Percentiles rank a stretch among this genome's conserved stretches.
Conservation (phyloP, 495 filamentous ascomycete genomes). For the Amphirosellinia nigrospora region DNA sequence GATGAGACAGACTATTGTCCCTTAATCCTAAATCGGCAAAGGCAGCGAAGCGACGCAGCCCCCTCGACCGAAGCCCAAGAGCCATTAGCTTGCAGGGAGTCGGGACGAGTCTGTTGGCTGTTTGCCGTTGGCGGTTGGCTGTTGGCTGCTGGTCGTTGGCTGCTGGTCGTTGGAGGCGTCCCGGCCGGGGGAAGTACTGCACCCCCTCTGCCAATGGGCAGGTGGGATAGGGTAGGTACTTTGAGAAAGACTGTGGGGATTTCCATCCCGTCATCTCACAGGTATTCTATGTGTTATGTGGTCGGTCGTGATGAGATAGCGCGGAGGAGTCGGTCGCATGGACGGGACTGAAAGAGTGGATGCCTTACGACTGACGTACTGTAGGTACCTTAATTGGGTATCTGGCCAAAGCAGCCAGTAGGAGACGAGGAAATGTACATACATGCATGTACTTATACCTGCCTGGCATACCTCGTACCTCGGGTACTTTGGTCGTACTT, state of each 20-base stretch:
- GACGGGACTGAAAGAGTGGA: not conserved
- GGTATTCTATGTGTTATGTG: not conserved
- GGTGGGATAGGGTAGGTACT: not conserved
- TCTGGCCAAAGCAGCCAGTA: not conserved
- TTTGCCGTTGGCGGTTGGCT: not conserved
- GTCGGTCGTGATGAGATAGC: not conserved
- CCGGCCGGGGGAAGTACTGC: not conserved
- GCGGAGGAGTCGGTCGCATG: not conserved
- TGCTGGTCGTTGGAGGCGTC: not conserved
- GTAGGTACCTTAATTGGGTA: not conserved
- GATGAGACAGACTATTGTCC: not conserved
- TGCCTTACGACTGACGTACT: no score
- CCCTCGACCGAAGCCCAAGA: constrained; percentile 3
- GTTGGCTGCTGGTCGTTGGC: not conserved
- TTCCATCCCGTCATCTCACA: not conserved
- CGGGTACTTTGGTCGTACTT: no score
- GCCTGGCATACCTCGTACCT: no score
- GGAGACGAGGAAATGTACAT: not conserved
- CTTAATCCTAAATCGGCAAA: constrained; percentile 6
- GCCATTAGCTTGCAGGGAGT: not conserved
- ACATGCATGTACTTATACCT: no score
- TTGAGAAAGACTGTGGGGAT: not conserved
- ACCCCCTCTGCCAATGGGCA: not conserved
- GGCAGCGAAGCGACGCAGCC: constrained; percentile 15
- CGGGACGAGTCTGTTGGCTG: not conserved